These are phyloP conservation scores for Phytophthora sp. DNA, from an alignment of 352 stramenopile genomes.

Conservation along the genomic window DNA sequence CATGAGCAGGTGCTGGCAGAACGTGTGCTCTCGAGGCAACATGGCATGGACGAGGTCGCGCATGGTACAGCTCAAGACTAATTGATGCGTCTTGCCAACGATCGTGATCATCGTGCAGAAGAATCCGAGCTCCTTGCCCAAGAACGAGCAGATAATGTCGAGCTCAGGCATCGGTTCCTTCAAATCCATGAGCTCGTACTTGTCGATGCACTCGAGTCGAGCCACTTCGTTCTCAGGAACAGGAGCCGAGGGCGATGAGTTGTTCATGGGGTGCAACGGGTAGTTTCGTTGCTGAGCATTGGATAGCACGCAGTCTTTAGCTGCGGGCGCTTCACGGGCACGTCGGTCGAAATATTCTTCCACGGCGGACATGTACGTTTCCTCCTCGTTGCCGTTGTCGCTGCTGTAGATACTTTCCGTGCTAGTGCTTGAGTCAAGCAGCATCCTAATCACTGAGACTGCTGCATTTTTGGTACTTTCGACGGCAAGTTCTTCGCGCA, in stretches of 20 bases:
- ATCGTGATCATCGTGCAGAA: constrained; percentile 67
- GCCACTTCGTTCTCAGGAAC: constrained; percentile 48
- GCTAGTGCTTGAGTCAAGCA: constrained; percentile 17
- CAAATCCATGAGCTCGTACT: constrained; percentile 51
- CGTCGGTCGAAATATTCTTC: constrained; percentile 43
- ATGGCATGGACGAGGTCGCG: constrained; percentile 33
- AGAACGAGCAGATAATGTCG: constrained; percentile 65
- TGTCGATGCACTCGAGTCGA: constrained; percentile 49
- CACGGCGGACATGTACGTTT: constrained; percentile 42
- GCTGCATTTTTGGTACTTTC: constrained; percentile 38
- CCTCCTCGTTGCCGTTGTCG: constrained; percentile 10
- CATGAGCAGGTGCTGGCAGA: constrained; percentile 74
- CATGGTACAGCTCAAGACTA: constrained; percentile 56
- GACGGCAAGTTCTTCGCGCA: constrained; percentile 29
- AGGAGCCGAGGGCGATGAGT: constrained; percentile 27
- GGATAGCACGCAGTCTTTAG: constrained; percentile 44
- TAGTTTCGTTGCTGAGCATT: constrained; percentile 51
- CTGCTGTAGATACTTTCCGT: constrained; percentile 11
- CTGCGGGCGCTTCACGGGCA: constrained; percentile 21
- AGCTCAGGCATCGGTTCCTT: constrained; percentile 47
- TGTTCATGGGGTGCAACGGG: constrained; percentile 36
- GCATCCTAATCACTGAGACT: constrained; percentile 48
- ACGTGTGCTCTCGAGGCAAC: constrained; percentile 56
- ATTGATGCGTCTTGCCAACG: constrained; percentile 50
- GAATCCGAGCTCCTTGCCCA: constrained; percentile 54